phyloP scores from a whole-genome alignment of 148 eudicot species.

The Cornus florida region DNA sequence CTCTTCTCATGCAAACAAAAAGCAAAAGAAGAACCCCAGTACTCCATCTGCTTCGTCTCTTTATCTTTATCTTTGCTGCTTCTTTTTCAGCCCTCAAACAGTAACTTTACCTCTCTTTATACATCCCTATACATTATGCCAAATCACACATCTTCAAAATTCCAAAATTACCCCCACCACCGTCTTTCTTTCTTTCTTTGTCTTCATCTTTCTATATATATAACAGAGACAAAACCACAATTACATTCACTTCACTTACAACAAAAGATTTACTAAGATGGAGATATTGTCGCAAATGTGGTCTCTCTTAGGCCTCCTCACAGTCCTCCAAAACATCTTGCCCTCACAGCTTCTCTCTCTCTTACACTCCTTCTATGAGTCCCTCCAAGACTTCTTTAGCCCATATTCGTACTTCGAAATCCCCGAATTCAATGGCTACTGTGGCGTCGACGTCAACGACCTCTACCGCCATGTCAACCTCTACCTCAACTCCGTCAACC shows the following conservation, averaged over 20 bases:
- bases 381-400: conserved; percentile 30
- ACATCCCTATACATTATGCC: neutral
- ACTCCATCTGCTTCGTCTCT: conserved; percentile 5
- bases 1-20: conserved; percentile 4
- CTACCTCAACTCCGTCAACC: conserved; percentile 34
- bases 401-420: conserved; percentile 35
- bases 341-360: conserved; percentile 29
- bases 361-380: conserved; percentile 23
- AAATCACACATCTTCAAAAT: neutral
- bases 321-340: conserved; percentile 37
- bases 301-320: conserved; percentile 36
- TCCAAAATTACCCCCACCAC: neutral
- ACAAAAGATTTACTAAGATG: conserved; percentile 6
- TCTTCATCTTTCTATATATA: neutral
- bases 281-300: conserved; percentile 36
- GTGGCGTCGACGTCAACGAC: conserved; percentile 37
- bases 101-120: conserved; percentile 13
- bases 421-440: conserved; percentile 38
- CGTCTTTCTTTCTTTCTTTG: neutral
- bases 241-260: neutral
- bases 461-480: conserved; percentile 38
- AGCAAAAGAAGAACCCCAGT: conserved; percentile 2
- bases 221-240: conserved; percentile 14
- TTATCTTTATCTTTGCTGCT: conserved; percentile 23
- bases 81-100: conserved; percentile 20